Conservation (phyloP, 75 land plant species). For the Pinus albicaulis region DNA sequence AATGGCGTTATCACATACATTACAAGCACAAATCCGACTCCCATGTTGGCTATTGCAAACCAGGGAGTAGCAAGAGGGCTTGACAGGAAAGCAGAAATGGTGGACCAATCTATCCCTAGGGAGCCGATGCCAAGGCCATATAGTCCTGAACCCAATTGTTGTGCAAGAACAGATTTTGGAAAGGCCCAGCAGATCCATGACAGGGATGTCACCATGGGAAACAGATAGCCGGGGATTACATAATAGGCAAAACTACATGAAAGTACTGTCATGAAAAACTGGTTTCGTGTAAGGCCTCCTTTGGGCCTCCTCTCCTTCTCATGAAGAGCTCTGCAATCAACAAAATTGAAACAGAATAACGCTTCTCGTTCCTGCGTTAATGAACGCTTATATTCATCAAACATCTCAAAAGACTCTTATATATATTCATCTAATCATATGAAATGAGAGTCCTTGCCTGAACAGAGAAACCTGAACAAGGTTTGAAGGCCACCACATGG, state of each 20-base stretch:
- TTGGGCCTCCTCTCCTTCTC: conserved; percentile 46
- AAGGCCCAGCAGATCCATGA: conserved; percentile 70
- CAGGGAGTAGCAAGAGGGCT: conserved; percentile 74
- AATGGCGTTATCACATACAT: conserved; percentile 64
- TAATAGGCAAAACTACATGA: conserved; percentile 72
- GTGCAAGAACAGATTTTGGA: conserved; percentile 47
- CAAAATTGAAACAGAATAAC: background rate
- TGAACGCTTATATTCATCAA: background rate
- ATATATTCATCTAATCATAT: too few species aligned
- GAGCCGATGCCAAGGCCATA: conserved; percentile 67
- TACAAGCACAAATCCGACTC: conserved; percentile 42
- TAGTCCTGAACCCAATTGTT: conserved; percentile 73
- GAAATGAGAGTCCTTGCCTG: conserved; percentile 25
- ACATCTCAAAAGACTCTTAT: too few species aligned
- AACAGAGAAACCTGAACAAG: conserved; percentile 71
- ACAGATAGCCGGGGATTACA: conserved; percentile 66
- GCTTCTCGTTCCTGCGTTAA: background rate
- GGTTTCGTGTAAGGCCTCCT: conserved; percentile 42
- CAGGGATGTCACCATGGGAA: conserved; percentile 56
- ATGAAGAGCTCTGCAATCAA: conserved; percentile 54
- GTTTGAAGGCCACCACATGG: conserved; percentile 71
- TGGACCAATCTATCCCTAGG: conserved; percentile 71
- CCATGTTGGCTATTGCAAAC: conserved; percentile 68
- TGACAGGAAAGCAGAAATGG: conserved; percentile 52
- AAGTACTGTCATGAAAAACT: conserved; percentile 57